Base-by-base conservation (phyloP, 495 filamentous ascomycete species). In the Parmelia sp. region DNA sequence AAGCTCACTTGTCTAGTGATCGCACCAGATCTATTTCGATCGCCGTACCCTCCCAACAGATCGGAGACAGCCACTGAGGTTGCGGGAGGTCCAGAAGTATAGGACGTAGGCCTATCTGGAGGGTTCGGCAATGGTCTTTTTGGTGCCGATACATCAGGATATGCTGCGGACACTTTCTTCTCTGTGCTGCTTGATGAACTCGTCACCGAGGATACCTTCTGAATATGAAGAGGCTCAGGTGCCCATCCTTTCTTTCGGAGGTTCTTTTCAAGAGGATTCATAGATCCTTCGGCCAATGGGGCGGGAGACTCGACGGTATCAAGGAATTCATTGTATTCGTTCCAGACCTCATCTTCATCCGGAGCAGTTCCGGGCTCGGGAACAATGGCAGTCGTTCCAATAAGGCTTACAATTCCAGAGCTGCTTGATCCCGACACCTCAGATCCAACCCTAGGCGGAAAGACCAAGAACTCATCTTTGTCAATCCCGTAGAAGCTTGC, bases 301-400 rank as follows among this genome's bases (percentile, higher is more conserved):
- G 72, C 70, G 4, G 78, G 74, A 19, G 85, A 82, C 21, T 84
- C 78, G 17, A 88, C 84, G 55, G 91, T 84, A 66, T 89, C 89
- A 60, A 97, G 82, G 21, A 96, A 78, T 70, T 97, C 94, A 72
- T 97, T 87, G 67, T 94, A 97, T 73, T 98, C 92, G 45, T 88
- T 85, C 94, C 94, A 98, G 23, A 96, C 82, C 70, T 97, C 94
- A 69, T 97, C 94, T 67, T 92, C 88, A 21, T 78, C 85, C 8
- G 85, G 79, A 11, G 80, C 83, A 11, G 83, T 80, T 36, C 75
- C 79, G 15, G 82, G 77, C 21, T 75, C 71, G 8, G 88, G 88
- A 45, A 88, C 72, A 6, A 89, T 74, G 31, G 88, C 87, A 15
- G 83, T 88, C 10, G 84, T 81, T 10, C 79, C 80, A 23, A 74